Percentiles rank a stretch among this genome's conserved stretches.
Evolutionary conservation across 441 rosid species (phyloP).

Genomic region (Melianthus villosus): DNA sequence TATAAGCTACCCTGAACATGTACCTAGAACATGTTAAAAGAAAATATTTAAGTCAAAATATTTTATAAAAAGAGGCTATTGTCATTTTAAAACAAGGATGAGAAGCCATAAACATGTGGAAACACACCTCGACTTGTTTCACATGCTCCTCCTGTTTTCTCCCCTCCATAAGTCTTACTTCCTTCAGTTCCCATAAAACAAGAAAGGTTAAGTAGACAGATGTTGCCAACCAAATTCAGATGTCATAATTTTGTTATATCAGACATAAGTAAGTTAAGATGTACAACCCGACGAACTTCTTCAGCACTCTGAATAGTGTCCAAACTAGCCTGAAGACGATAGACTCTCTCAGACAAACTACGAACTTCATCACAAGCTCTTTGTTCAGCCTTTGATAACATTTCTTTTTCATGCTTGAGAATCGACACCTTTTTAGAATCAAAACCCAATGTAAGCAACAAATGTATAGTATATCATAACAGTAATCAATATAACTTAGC

Average conservation of each 20-base stretch:
- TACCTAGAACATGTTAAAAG: too few species aligned
- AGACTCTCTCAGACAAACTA: constrained; percentile 66
- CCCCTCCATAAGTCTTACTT: constrained; percentile 70
- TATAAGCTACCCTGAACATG: too few species aligned
- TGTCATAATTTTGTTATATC: background rate
- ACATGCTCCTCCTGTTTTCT: constrained; percentile 69
- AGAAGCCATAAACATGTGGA: constrained; percentile 2
- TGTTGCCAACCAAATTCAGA: background rate
- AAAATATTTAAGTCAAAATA: too few species aligned
- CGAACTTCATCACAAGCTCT: constrained; percentile 86
- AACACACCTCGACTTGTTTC: constrained; percentile 57
- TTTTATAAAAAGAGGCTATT: background rate
- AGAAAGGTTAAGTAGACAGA: background rate
- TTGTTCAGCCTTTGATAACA: constrained; percentile 68
- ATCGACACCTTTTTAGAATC: constrained; percentile 37
- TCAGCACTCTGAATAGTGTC: constrained; percentile 75
- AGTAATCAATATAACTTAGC: too few species aligned
- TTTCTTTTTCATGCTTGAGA: constrained; percentile 68
- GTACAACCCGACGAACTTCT: constrained; percentile 75
- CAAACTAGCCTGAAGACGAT: constrained; percentile 77
- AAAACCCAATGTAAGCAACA: background rate
- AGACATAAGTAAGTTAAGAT: constrained; percentile 3
- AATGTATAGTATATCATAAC: too few species aligned
- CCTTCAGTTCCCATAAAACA: constrained; percentile 24
- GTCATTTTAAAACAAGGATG: background rate